Percentiles rank a stretch among this genome's conserved stretches.
These are phyloP conservation scores for Vitis riparia DNA, from an alignment of 164 flowering plant genomes.

Conservation along the genomic window DNA sequence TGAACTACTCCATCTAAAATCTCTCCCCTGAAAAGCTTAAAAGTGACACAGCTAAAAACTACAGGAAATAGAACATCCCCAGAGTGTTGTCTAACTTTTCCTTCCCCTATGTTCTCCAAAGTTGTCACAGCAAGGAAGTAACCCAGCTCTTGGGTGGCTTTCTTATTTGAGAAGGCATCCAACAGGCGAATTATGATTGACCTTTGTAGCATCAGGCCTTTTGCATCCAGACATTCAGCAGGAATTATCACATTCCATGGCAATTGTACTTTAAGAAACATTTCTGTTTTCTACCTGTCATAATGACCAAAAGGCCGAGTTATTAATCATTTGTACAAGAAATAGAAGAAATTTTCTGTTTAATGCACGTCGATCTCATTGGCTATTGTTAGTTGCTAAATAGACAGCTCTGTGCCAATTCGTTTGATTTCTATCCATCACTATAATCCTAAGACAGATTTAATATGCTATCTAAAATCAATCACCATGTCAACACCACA, in stretches of 20 bases:
- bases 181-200: slow-evolving; percentile 50
- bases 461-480: too few relatives aligned
- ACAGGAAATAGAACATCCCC: slow-evolving; percentile 85
- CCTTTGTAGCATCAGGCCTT: slow-evolving; percentile 54
- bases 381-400: too few relatives aligned
- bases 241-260: slow-evolving; percentile 46
- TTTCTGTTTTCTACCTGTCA: slow-evolving; percentile 8
- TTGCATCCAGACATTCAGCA: slow-evolving; percentile 38
- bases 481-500: too few relatives aligned
- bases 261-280: slow-evolving; percentile 35
- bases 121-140: slow-evolving; percentile 59
- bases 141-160: slow-evolving; percentile 67
- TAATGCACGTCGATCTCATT: too few relatives aligned
- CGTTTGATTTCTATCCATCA: too few relatives aligned
- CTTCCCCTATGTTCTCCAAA: slow-evolving; percentile 58
- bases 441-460: too few relatives aligned
- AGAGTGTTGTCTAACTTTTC: slow-evolving; percentile 47
- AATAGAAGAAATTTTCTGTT: too few relatives aligned
- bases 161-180: slow-evolving; percentile 53
- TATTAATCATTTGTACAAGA: too few relatives aligned
- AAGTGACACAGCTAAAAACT: slow-evolving; percentile 57
- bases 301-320: too few relatives aligned
- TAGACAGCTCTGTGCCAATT: too few relatives aligned
- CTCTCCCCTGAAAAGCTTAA: slow-evolving; percentile 72
- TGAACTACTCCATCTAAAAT: slow-evolving; percentile 56